These are phyloP conservation scores for Botrytis aclada DNA, from an alignment of 2,329 filamentous ascomycete species.

Conservation along the genomic window DNA sequence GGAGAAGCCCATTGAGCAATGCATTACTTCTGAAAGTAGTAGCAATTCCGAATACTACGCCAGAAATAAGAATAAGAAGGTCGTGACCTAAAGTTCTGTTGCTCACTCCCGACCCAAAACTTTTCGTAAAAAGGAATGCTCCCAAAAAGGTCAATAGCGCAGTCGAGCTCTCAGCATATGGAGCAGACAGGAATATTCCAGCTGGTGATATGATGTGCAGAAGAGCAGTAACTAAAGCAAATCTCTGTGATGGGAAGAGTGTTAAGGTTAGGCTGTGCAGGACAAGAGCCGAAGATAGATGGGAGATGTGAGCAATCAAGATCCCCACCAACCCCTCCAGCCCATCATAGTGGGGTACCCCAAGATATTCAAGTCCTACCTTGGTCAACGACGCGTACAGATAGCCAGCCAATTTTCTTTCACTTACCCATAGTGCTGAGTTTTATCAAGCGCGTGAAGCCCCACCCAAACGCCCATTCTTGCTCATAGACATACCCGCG, in stretches of 20 bases:
- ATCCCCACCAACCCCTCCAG: slow-evolving; percentile 57
- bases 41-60: slow-evolving; percentile 67
- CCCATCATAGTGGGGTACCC: slow-evolving; percentile 36
- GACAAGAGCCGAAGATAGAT: slow-evolving; percentile 70
- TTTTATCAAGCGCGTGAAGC: slow-evolving; percentile 45
- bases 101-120: slow-evolving; percentile 39
- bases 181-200: slow-evolving; percentile 83
- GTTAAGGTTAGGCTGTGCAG: slow-evolving; percentile 64
- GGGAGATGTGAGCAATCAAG: slow-evolving; percentile 66
- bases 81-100: slow-evolving; percentile 40
- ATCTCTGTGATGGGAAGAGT: slow-evolving; percentile 46
- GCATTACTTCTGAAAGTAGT: slow-evolving; percentile 81
- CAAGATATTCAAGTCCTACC: slow-evolving; percentile 33
- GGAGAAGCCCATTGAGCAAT: slow-evolving; percentile 73
- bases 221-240: slow-evolving; percentile 65
- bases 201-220: slow-evolving; percentile 85
- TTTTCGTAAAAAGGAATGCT: slow-evolving; percentile 63
- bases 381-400: slow-evolving; percentile 14
- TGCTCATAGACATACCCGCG: slow-evolving; percentile 72
- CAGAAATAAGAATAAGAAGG: slow-evolving; percentile 57
- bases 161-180: slow-evolving; percentile 79
- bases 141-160: slow-evolving; percentile 74
- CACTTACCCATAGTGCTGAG: slow-evolving; percentile 30
- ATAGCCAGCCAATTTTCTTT: not conserved
- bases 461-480: slow-evolving; percentile 77